phyloP scores from a whole-genome alignment of 768 basidiomycete genomes.

The Termitomyces sp. region DNA sequence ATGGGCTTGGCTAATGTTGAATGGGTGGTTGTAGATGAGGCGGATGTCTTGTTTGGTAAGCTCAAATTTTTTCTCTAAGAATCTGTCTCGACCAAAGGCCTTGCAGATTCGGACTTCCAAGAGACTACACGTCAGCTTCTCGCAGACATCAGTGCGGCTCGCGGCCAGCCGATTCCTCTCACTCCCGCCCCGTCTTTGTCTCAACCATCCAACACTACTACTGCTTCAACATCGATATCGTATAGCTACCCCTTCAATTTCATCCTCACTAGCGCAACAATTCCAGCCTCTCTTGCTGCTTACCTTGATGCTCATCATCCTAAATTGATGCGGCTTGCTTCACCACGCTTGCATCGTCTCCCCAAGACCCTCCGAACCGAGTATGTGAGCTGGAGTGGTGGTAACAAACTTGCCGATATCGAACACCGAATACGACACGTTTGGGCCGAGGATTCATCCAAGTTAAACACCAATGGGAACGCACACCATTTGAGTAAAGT shows the following conservation, averaged over 20 bases:
- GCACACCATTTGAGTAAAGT: constrained; percentile 53
- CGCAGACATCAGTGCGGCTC: constrained; percentile 64
- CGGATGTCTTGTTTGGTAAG: constrained; percentile 85
- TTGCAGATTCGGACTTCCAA: constrained; percentile 76
- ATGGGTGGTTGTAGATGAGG: constrained; percentile 91
- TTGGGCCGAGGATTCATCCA: constrained; percentile 65
- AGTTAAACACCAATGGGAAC: constrained; percentile 15
- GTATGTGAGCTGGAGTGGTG: constrained; percentile 73
- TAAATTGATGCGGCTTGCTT: constrained; percentile 65
- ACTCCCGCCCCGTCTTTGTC: constrained; percentile 16
- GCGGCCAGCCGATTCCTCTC: constrained; percentile 42
- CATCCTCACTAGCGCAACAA: constrained; percentile 81
- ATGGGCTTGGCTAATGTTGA: constrained; percentile 70
- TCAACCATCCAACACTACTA: constrained; percentile 16
- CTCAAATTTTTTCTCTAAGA: background rate
- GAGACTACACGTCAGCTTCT: constrained; percentile 69
- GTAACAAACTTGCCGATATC: constrained; percentile 79
- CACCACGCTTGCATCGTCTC: constrained; percentile 76
- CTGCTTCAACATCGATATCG: constrained; percentile 24
- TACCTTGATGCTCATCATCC: constrained; percentile 68
- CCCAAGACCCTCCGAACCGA: constrained; percentile 69
- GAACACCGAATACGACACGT: constrained; percentile 69
- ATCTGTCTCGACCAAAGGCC: background rate
- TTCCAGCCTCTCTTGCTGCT: constrained; percentile 69
- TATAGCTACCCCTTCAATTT: constrained; percentile 73